Base-by-base conservation (phyloP, 2,329 filamentous ascomycete species). In the Aureobasidium musti region DNA sequence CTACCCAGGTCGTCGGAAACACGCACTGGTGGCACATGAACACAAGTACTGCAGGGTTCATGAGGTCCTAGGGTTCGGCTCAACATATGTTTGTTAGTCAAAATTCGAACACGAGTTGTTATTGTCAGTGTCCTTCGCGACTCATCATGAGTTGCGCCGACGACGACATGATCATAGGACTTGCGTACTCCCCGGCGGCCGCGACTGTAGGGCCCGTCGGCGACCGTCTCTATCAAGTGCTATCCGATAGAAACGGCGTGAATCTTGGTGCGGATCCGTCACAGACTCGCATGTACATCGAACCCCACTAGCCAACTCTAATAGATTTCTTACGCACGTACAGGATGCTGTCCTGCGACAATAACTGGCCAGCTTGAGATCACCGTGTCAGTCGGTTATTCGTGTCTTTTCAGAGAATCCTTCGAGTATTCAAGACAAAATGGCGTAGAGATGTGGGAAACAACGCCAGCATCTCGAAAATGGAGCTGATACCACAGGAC, bases 201-300 rank as follows among this genome's bases (percentile, higher is more conserved):
- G 52, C 23, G 45, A 21, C 23, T 35, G 17, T 23, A 41, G 45
- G 28, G 33, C 30, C 49, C 45, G 59, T 41, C 59, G 45, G 59
- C 59, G 35, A 45, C 7, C 33, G 33, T 13, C 28, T 63, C 23
- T 35, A 21, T 41, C 19, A 37, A 61, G 45, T 63, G 59, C 59
- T 52, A 45, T 35, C 52, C 59, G 45, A 63, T 63, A 50, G 11
- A 63, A 63, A 63, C 59, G 59, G 59, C 33, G 59, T 52, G n/a
- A n/a, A 23, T 28, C 45, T 63, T 63, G 59, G 59, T 63, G n/a
- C 59, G 43, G 43, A 63, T 50, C 45, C 59, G 45, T 52, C 45
- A 63, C 45, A 37, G 45, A 17, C 45, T 63, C 30, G 45, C 33
- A 63, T 63, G 59, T 63, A 41, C 59, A 39, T 63, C 45, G 28